Percentiles rank a stretch among this genome's conserved stretches.
Evolutionary conservation across 441 rosid genomes (phyloP).

Genomic region (Euphorbia corollata): DNA sequence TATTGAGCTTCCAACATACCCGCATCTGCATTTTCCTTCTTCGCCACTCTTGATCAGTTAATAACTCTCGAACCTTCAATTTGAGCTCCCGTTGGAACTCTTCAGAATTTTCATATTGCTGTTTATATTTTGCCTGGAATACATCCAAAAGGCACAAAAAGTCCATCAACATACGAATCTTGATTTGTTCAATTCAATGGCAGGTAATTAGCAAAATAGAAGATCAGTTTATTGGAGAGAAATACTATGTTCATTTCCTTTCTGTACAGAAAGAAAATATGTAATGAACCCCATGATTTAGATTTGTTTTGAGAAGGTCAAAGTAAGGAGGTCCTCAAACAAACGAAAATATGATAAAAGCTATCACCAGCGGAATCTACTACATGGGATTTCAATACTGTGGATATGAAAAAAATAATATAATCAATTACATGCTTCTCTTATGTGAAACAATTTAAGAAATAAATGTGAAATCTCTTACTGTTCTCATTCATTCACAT

Average conservation of each 20-base stretch:
- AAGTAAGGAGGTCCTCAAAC: neutral
- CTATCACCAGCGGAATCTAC: neutral
- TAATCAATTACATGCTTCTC: neutral
- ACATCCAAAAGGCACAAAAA: slow-evolving; percentile 12
- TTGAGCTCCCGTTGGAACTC: slow-evolving; percentile 76
- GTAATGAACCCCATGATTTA: neutral
- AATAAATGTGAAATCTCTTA: neutral
- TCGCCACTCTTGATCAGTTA: slow-evolving; percentile 96
- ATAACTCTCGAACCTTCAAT: slow-evolving; percentile 77
- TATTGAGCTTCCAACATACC: slow-evolving; percentile 38
- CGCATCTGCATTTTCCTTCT: slow-evolving; percentile 98
- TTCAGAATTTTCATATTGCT: slow-evolving; percentile 60
- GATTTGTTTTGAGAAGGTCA: neutral
- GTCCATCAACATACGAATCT: neutral
- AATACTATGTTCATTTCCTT: neutral
- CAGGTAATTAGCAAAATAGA: neutral
- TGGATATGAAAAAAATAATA: neutral
- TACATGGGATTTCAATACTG: no score
- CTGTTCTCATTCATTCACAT: neutral
- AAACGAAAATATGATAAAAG: neutral
- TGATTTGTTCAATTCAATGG: neutral
- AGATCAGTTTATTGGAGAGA: neutral
- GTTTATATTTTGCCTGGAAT: slow-evolving; percentile 75
- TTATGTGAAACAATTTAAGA: neutral
- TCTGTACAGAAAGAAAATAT: neutral